Evolutionary conservation across 768 basidiomycete species (phyloP).

Genomic region (Leccinum broughii): DNA sequence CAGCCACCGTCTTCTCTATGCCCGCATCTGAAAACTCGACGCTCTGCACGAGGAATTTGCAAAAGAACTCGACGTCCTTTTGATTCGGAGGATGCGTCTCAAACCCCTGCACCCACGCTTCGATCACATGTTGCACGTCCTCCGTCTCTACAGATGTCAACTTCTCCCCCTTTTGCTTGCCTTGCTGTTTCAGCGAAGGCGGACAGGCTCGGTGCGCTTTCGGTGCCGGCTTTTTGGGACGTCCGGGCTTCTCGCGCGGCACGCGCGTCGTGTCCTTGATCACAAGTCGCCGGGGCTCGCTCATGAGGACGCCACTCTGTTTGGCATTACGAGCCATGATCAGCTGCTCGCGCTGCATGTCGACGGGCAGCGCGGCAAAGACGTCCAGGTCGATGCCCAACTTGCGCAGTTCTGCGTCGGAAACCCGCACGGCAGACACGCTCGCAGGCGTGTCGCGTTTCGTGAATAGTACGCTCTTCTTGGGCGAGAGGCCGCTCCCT

Average conservation of each 20-base stretch:
- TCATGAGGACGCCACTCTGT: constrained; percentile 32
- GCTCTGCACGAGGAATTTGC: constrained; percentile 67
- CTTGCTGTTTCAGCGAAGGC: constrained; percentile 57
- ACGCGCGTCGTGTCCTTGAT: constrained; percentile 43
- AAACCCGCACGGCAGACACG: constrained; percentile 43
- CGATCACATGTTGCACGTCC: constrained; percentile 73
- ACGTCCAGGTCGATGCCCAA: constrained; percentile 76
- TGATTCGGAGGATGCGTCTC: constrained; percentile 61
- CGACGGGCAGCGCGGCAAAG: constrained; percentile 61
- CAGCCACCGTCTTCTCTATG: constrained; percentile 65
- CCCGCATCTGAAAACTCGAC: constrained; percentile 69
- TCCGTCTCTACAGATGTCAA: constrained; percentile 60
- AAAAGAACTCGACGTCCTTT: constrained; percentile 75
- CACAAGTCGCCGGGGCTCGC: constrained; percentile 44
- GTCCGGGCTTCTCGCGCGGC: constrained; percentile 34
- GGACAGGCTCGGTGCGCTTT: constrained; percentile 51
- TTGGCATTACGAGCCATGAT: constrained; percentile 55
- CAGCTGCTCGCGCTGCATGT: constrained; percentile 75
- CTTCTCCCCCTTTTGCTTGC: constrained; percentile 52
- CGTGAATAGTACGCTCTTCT: constrained; percentile 39
- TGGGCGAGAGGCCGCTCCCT: constrained; percentile 40
- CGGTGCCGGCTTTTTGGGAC: constrained; percentile 52
- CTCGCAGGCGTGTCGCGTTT: constrained; percentile 30
- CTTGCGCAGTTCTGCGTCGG: constrained; percentile 56
- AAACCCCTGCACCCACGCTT: constrained; percentile 73